phyloP scores from a whole-genome alignment of 768 basidiomycete species.

The Fomitopsis serialis region DNA sequence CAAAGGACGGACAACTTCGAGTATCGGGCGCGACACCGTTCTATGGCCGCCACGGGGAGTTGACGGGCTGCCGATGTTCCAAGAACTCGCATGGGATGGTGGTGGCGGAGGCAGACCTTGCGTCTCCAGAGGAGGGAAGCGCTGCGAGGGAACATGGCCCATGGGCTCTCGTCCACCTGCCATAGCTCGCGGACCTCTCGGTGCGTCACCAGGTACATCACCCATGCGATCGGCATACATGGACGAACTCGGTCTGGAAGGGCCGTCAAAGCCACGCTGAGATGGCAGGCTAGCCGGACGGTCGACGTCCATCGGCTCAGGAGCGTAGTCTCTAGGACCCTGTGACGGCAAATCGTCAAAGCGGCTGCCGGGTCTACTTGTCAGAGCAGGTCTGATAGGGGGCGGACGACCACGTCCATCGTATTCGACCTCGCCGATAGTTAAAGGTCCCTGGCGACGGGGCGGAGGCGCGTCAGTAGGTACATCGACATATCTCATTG shows the following conservation, averaged over 20 bases:
- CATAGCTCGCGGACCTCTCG: slow-evolving; percentile 29
- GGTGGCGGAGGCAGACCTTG: background rate
- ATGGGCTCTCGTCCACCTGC: slow-evolving; percentile 5
- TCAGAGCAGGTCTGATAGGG: background rate
- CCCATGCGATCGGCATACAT: slow-evolving; percentile 28
- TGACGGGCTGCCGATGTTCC: background rate
- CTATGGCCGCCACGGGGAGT: background rate
- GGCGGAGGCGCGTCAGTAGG: slow-evolving; percentile 8
- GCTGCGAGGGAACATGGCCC: background rate
- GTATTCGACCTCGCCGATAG: background rate
- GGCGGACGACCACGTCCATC: background rate
- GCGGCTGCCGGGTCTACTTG: slow-evolving; percentile 1
- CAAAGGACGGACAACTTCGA: background rate
- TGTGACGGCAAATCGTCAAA: slow-evolving; percentile 2
- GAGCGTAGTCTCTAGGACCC: background rate
- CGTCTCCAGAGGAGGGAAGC: background rate
- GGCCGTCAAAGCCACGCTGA: background rate
- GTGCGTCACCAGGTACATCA: slow-evolving; percentile 18
- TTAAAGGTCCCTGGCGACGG: slow-evolving; percentile 5
- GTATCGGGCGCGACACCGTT: background rate
- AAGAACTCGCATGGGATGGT: background rate
- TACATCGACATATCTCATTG: slow-evolving; percentile 1
- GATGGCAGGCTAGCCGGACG: background rate
- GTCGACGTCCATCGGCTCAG: slow-evolving; percentile 16
- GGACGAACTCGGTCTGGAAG: slow-evolving; percentile 13